phyloP scores from a whole-genome alignment of 768 basidiomycete species.

The Lanmaoa pseudosensibilis region DNA sequence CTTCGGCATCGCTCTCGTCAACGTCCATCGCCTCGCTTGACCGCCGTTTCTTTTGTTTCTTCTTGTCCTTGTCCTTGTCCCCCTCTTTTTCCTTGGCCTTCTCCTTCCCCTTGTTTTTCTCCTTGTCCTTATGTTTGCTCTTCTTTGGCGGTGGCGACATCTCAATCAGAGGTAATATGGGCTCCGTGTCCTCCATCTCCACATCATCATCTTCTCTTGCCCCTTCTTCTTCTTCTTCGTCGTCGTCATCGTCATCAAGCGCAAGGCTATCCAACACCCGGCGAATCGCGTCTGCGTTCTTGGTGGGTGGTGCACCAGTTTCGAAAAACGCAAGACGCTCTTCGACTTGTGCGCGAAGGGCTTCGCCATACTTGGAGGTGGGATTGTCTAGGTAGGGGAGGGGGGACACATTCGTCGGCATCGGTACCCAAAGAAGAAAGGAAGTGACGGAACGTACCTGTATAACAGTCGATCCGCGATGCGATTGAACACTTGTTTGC shows the following conservation, averaged over 20 bases:
- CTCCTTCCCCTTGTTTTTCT: slow-evolving; percentile 27
- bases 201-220: slow-evolving; percentile 36
- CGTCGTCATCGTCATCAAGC: slow-evolving; percentile 63
- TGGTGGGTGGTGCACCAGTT: slow-evolving; percentile 82
- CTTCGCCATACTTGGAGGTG: slow-evolving; percentile 92
- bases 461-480: slow-evolving; percentile 93
- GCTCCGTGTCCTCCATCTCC: slow-evolving; percentile 46
- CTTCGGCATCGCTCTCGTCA: slow-evolving; percentile 45
- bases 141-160: slow-evolving; percentile 58
- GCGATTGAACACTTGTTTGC: slow-evolving; percentile 99
- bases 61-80: slow-evolving; percentile 33
- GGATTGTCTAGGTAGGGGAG: slow-evolving; percentile 59
- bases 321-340: slow-evolving; percentile 95
- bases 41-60: slow-evolving; percentile 56
- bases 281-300: slow-evolving; percentile 90
- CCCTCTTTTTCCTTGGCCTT: not conserved
- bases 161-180: slow-evolving; percentile 60
- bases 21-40: slow-evolving; percentile 68
- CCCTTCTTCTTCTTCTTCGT: slow-evolving; percentile 46
- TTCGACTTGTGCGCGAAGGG: slow-evolving; percentile 90
- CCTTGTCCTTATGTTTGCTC: slow-evolving; percentile 44
- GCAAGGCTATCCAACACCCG: slow-evolving; percentile 81
- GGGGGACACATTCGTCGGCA: not conserved
- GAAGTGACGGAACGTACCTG: slow-evolving; percentile 47
- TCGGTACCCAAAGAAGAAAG: not conserved